Evolutionary conservation across 768 basidiomycete genomes (phyloP), one percentile per base, ranked within the genome.

Genomic region (Amanita phalloides): DNA sequence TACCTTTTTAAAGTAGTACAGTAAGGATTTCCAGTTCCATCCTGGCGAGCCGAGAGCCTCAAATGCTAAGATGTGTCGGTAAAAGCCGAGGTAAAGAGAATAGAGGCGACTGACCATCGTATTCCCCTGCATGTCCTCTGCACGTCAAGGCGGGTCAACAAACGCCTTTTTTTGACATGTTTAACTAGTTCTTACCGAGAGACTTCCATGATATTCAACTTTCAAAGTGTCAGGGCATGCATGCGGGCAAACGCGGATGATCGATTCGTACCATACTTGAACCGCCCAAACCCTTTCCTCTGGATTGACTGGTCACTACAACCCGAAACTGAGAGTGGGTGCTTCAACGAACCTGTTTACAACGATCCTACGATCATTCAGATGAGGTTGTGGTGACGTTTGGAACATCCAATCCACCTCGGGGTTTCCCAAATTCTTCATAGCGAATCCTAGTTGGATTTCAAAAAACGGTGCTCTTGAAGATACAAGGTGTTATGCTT

Each of bases 21-120:
- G 41, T 11, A 58, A 30, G 3, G 44, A 49, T 23, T 56, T 35
- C 57, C 57, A 58, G 25, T 58, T 58, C 58, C 58, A 58, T 6
- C 58, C 58, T 17, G 26, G 21, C 32, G 56, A 56, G n/a, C 56
- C 58, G 6, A 61, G 45, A 13, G 33, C 30, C 14, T 54, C 54
- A 14, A 54, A 36, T 25, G 49, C 54, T 41, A 25, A 17, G 30
- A 41, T 23, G n/a, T 36, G 11, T 47, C 32, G 14, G 9, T n/a
- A 39, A 30, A 39, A 38, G 6, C 8, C n/a, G 8, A 25, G n/a
- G 32, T 13, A 14, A 25, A 23, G 3, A 10, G 4, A 13, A 1
- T 2, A 49, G 35, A 35, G 28, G 10, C 11, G 2, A 41, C 48
- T 25, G 11, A 41, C 48, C 48, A 35, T 51, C 49, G 17, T 43